Evolutionary conservation across 345 rosid genomes (phyloP), one percentile per base, ranked within the genome.

Genomic region (Gossypium arboreum): DNA sequence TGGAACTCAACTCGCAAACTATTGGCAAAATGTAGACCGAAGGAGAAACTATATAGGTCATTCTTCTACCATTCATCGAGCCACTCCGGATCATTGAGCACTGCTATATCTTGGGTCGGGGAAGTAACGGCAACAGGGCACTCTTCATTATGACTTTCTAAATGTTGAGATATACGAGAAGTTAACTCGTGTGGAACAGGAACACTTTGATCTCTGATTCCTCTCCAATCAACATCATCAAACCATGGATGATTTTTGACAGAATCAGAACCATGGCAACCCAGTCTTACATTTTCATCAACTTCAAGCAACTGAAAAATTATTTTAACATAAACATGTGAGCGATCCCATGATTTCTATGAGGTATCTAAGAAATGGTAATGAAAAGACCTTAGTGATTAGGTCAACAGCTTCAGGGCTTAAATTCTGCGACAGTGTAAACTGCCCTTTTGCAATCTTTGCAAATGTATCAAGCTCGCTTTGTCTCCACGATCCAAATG

Each of bases 401-500:
- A 95, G 87, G 85, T 95, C 97, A 56, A 81, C 83, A 3, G 91
- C 96, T 77, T 91, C 90, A 50, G 86, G 78, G 72, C 84, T 83
- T 77, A 90, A 76, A 75, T 84, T 83, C 72, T 75, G 77, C 5
- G 91, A 90, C 79, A 91, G 84, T 73, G 70, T 77, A 68, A 92
- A 81, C 70, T 84, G 97, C 73, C 97, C 93, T 84, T 86, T 93
- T 0, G 92, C 94, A 73, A 93, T 91, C 84, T 90, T 91, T 52
- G 92, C 88, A 76, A 80, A 83, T 20, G 87, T 87, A 76, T 89
- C 97, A 66, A 84, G 84, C 81, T 95, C 98, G 52, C 86, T 85
- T 72, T 87, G 91, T 86, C 99, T 87, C 96, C 96, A 88, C 9
- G 93, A 89, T 39, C 97, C 97, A 50, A 94, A 94, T 55, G 97